Evolutionary conservation across 495 filamentous ascomycete species (phyloP), one percentile per base, ranked within the genome.

Genomic region (Penicillium canariense): DNA sequence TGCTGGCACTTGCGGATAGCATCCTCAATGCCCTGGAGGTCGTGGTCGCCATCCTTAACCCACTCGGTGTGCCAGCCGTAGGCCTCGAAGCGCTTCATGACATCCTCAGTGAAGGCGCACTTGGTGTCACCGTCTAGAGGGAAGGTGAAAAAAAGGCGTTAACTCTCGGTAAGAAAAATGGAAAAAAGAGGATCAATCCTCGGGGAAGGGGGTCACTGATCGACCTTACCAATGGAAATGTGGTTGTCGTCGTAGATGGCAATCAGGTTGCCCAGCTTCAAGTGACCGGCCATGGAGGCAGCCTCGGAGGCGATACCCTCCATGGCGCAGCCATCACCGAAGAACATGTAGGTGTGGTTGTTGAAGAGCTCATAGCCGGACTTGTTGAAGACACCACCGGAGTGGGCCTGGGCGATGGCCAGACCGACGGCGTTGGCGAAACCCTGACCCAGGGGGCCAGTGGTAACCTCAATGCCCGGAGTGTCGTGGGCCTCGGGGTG

Each of bases 251-350:
- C 94, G 72, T 94, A 99, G 74, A 99, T 81, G 69, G 82, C 83
- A 70, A 99, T 97, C 56, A 99, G 78, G 83, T 97, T 99, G 57
- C 94, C 95, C 32, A 99, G 81, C 80, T 97, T 90, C 74, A 97
- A 79, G 77, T 99, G 94, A 71, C 94, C 94, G 60, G 94, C 94
- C 66, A 87, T 82, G 44, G 90, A 96, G 59, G 85, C 91, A 57
- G 94, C 95, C 78, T 99, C 94, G 69, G 82, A 81, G 56, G 95
- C 88, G 81, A 99, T 84, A 80, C 94, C 94, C 80, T 99, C 94
- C 92, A 95, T 95, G 73, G 93, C 85, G 75, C 94, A 99, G 47
- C 94, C 94, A 83, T 99, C 94, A 72, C 94, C 94, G 71, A 99
- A 89, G 84, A 97, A 96, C 72, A 63, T 72, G 76, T 89, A 99